Evolutionary conservation across 2,329 filamentous ascomycete genomes (phyloP).

Genomic region (Lasiodiplodia citricola): DNA sequence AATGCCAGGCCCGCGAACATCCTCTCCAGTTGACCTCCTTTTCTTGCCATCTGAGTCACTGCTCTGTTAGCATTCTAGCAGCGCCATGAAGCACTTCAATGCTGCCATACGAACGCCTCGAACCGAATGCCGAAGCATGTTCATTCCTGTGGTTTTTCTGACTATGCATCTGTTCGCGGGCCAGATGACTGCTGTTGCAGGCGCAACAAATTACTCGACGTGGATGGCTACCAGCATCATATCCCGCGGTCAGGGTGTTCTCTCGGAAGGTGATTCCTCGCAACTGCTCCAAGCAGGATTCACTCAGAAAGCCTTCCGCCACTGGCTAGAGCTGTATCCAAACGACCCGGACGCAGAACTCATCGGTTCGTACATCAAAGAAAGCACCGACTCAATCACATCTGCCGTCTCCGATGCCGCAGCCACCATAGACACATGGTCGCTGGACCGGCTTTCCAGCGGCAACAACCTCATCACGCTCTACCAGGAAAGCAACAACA

Average conservation of each 20-base stretch:
- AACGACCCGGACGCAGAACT: slow-evolving; percentile 50
- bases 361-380: slow-evolving; percentile 52
- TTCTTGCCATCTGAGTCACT: neutral
- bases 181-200: neutral
- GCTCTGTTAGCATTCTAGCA: neutral
- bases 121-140: neutral
- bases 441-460: slow-evolving; percentile 55
- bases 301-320: slow-evolving; percentile 52
- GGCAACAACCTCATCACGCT: slow-evolving; percentile 59
- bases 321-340: slow-evolving; percentile 55
- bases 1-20: too few species aligned
- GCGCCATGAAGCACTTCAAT: neutral
- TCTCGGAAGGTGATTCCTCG: slow-evolving; percentile 32
- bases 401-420: slow-evolving; percentile 44
- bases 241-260: slow-evolving; percentile 42
- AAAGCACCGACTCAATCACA: slow-evolving; percentile 56
- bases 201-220: slow-evolving; percentile 36
- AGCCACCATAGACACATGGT: slow-evolving; percentile 28
- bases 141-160: neutral
- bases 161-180: neutral
- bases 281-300: slow-evolving; percentile 45
- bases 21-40: too few species aligned
- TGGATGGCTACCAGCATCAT: slow-evolving; percentile 58
- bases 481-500: slow-evolving; percentile 50
- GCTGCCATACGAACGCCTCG: neutral